Base-by-base conservation (phyloP, 495 filamentous ascomycete genomes). In the Patellaria atrata region DNA sequence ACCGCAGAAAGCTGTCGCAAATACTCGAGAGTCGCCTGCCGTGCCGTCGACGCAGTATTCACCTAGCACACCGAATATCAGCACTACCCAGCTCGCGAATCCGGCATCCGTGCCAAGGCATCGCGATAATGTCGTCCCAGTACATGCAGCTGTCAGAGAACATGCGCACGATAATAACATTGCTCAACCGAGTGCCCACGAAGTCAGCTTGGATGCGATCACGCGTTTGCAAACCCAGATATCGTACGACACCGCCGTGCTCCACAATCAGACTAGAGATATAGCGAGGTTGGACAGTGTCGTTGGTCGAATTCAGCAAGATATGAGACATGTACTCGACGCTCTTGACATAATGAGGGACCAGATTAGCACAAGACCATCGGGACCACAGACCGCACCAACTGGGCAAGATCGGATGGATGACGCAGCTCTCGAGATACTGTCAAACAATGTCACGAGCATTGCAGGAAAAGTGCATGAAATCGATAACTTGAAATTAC, bases 141-240 rank as follows among this genome's bases (percentile, higher is more conserved):
- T n/a, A n/a, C n/a, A n/a, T 26, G 23, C 7, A 8, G 10, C 28
- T 8, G 7, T 31, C 28, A 31, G 16, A 8, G 28, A 15, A 10
- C 8, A 31, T 15, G 10, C 31, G 9, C 6, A 14, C 7, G 25
- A 9, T 6, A 34, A 34, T 24, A 20, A 20, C 31, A 34, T 6
- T 14, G 8, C 6, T 6, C 19, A 34, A 11, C 11, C 31, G 9
- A 5, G 13, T 9, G 37, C 41, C 4, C 30, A 33, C 5, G 44
- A 48, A 20, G 41, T 45, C 25, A 27, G 43, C 13, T 30, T 52
- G 3, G 48, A 52, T 30, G 51, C 48, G 33, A 41, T 58, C 21
- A 41, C 45, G 23, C 55, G 55, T 7, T 24, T 58, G 19, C 55
- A 58, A 39, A 48, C 45, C 5, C 55, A 58, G 37, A 45, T 58